Percentiles rank a stretch among this genome's conserved stretches.
These are phyloP conservation scores for Phialocephala sp. DNA, from an alignment of 2,329 filamentous ascomycete genomes.

Conservation along the genomic window DNA sequence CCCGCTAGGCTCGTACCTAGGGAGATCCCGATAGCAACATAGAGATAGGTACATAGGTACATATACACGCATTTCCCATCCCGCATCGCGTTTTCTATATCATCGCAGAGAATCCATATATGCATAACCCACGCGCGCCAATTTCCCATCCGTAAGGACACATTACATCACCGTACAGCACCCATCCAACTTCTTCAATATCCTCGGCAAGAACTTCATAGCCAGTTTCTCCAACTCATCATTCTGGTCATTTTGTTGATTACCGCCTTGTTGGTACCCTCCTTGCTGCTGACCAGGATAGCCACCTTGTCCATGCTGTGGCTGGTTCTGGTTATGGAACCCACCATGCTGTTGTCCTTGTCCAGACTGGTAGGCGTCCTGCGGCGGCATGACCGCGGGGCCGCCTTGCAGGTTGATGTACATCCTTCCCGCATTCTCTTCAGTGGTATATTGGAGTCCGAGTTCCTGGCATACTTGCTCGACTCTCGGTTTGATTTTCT, in stretches of 20 bases:
- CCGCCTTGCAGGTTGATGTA: slow-evolving; percentile 86
- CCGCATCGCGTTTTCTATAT: no score
- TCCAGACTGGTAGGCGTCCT: slow-evolving; percentile 47
- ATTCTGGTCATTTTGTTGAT: slow-evolving; percentile 39
- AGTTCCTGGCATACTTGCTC: slow-evolving; percentile 85
- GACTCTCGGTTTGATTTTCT: slow-evolving; percentile 95
- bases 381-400: slow-evolving; percentile 56
- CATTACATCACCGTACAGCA: slow-evolving; percentile 43
- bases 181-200: slow-evolving; percentile 41
- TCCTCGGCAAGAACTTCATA: slow-evolving; percentile 40
- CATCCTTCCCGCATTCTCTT: slow-evolving; percentile 88
- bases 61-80: background rate
- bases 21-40: no score
- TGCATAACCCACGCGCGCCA: background rate
- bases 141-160: background rate
- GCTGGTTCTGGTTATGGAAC: slow-evolving; percentile 40
- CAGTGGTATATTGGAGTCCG: slow-evolving; percentile 81
- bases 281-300: slow-evolving; percentile 52
- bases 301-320: slow-evolving; percentile 49
- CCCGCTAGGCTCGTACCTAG: slow-evolving; percentile 3
- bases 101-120: background rate
- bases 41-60: no score
- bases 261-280: slow-evolving; percentile 49
- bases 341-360: slow-evolving; percentile 46
- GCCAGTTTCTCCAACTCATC: slow-evolving; percentile 43